These are phyloP conservation scores for Fusarium sp. DNA, from an alignment of 2,329 filamentous ascomycete species.

Conservation along the genomic window DNA sequence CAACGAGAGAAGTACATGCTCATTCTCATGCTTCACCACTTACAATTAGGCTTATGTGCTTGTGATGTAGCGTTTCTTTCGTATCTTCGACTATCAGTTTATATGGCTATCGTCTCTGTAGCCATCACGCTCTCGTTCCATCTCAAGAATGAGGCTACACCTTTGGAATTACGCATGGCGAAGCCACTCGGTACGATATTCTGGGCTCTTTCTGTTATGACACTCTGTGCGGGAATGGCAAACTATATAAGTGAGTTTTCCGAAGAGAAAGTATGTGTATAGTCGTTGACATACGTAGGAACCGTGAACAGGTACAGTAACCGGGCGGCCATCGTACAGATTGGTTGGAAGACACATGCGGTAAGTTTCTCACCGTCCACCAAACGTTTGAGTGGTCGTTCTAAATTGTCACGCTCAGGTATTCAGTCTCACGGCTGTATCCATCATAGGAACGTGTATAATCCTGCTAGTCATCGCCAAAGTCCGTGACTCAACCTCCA, in stretches of 20 bases:
- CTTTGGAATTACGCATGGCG: slow-evolving; percentile 80
- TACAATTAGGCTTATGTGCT: background rate
- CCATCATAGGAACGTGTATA: slow-evolving; percentile 74
- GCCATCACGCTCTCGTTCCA: slow-evolving; percentile 96
- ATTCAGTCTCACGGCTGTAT: slow-evolving; percentile 69
- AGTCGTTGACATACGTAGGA: slow-evolving; percentile 53
- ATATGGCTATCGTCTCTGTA: slow-evolving; percentile 89
- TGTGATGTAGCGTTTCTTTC: slow-evolving; percentile 77
- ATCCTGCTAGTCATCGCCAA: slow-evolving; percentile 68
- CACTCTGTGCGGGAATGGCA: slow-evolving; percentile 78
- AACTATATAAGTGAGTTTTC: slow-evolving; percentile 81
- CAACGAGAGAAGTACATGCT: slow-evolving; percentile 74
- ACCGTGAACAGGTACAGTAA: slow-evolving; percentile 84
- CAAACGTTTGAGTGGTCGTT: background rate
- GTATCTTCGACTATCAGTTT: slow-evolving; percentile 88
- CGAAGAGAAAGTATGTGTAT: background rate
- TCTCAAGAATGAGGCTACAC: slow-evolving; percentile 77
- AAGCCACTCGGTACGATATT: slow-evolving; percentile 88
- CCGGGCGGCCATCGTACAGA: slow-evolving; percentile 86
- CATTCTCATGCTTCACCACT: background rate
- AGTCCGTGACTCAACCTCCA: slow-evolving; percentile 36
- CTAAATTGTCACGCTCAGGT: slow-evolving; percentile 57
- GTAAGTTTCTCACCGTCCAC: slow-evolving; percentile 59
- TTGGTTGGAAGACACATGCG: slow-evolving; percentile 90
- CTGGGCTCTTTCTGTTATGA: slow-evolving; percentile 84